Conservation (phyloP, 805 yeast genomes). For the Maudiozyma turicensis region DNA sequence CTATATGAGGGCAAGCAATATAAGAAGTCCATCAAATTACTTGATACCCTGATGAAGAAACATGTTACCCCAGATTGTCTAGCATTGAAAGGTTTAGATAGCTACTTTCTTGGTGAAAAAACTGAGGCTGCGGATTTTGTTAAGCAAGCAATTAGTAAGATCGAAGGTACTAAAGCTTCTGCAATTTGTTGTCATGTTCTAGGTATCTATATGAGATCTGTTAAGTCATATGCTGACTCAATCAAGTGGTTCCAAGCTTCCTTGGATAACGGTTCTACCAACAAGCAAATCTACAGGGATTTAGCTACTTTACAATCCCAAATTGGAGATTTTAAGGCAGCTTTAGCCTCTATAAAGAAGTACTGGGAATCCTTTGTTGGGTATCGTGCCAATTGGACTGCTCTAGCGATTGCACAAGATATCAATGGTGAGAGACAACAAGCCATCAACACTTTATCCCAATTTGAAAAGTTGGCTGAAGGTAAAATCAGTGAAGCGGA, state of each 20-base stretch:
- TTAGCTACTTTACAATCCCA: conserved; percentile 73
- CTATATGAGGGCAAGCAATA: conserved; percentile 80
- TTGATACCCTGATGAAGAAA: conserved; percentile 70
- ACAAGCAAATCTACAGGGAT: conserved; percentile 73
- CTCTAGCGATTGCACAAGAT: conserved; percentile 77
- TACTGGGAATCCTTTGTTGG: conserved; percentile 70
- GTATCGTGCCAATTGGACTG: conserved; percentile 84
- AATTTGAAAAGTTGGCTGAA: conserved; percentile 65
- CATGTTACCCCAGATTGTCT: conserved; percentile 67
- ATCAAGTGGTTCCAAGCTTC: conserved; percentile 70
- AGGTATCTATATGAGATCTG: conserved; percentile 71
- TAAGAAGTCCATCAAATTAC: conserved; percentile 69
- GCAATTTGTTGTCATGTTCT: conserved; percentile 75
- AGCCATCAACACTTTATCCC: conserved; percentile 62
- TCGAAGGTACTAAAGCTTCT: conserved; percentile 36
- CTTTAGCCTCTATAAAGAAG: conserved; percentile 53
- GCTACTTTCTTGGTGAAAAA: conserved; percentile 47
- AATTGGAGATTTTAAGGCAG: conserved; percentile 56
- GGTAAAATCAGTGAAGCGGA: conserved; percentile 61
- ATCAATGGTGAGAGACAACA: conserved; percentile 55
- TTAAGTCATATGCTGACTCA: conserved; percentile 64
- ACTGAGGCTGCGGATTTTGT: conserved; percentile 57
- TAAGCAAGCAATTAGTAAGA: conserved; percentile 49
- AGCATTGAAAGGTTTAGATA: conserved; percentile 73
- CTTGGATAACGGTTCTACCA: conserved; percentile 65